Evolutionary conservation across 768 basidiomycete species (phyloP), one percentile per base, ranked within the genome.

Genomic region (Dioszegia crocea): DNA sequence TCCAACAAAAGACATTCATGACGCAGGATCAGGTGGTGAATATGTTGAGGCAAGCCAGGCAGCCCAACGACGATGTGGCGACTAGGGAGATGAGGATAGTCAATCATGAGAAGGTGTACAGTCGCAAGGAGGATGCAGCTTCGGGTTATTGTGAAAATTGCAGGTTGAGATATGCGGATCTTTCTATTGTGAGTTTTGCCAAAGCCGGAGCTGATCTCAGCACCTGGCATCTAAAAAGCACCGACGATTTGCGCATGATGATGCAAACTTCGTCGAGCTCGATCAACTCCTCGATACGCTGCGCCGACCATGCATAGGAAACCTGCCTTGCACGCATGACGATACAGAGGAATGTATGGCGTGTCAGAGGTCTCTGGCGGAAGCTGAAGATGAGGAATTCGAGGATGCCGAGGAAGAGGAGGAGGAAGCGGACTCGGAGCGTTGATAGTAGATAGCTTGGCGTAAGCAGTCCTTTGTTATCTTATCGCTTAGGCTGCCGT

Each of bases 101-200:
- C 61, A 66, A 74, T 52, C 61, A 67, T 30, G 52, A 65, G 17
- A 72, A 70, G 46, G 67, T 74, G 14, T 69, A 73, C 23, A 61
- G 62, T 11, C 68, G 53, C 48, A 60, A 66, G 4, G 59, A 64
- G 47, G 56, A 65, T 16, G 51, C 57, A 62, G 97, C 96, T 69
- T 88, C 93, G 4, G 96, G 96, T 4, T 98, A 97, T 77, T 99
- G 96, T 76, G 96, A 99, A 77, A 93, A 91, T 74, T 99, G 96
- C 76, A 84, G 94, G 38, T 71, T 82, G 56, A 91, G 91, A 76
- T 99, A 93, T 70, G 85, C 87, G 0, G 87, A 94, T 76, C 94
- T 98, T 68, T 83, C 84, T 61, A 77, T 80, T 65, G 94, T 96
- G 67, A 71, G 86, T 48, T 19, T 14, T 33, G 2, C 30, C 17